Conservation (phyloP, 257 asterid species). For the Hygrophila difformis region DNA sequence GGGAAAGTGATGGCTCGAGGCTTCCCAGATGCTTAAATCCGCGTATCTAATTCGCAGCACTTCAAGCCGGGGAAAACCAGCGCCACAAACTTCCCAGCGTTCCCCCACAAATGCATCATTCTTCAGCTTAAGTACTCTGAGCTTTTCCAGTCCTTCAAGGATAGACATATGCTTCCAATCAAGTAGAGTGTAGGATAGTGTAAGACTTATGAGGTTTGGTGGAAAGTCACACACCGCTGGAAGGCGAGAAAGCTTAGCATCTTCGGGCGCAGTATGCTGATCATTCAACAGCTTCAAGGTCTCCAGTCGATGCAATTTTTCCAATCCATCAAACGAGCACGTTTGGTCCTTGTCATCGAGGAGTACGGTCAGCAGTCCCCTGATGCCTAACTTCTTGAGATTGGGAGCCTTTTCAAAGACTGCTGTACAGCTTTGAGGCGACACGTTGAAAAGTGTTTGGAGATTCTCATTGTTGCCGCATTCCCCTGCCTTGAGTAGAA, state of each 20-base stretch:
- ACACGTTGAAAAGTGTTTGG: not conserved
- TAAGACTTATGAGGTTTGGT: constrained; percentile 9
- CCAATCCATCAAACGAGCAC: not conserved
- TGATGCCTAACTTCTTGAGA: constrained; percentile 20
- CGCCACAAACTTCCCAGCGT: constrained; percentile 13
- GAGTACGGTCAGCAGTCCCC: constrained; percentile 8
- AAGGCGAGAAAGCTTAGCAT: not conserved
- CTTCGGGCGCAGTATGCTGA: not conserved
- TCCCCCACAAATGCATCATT: constrained; percentile 19
- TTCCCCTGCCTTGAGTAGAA: not conserved
- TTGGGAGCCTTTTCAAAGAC: constrained; percentile 8
- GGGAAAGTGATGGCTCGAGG: constrained; percentile 2
- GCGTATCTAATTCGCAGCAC: constrained; percentile 1
- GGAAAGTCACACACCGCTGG: constrained; percentile 16
- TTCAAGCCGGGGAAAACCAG: constrained; percentile 5
- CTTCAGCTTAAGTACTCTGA: constrained; percentile 23
- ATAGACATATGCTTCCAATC: constrained; percentile 19
- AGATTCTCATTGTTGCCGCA: not conserved
- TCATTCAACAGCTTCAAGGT: constrained; percentile 19
- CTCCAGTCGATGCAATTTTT: constrained; percentile 9
- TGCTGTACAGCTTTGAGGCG: constrained; percentile 18
- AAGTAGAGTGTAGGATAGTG: constrained; percentile 12
- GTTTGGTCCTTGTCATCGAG: not conserved
- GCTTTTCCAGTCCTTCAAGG: constrained; percentile 13
- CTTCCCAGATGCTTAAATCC: constrained; percentile 3